Base-by-base conservation (phyloP, 768 basidiomycete genomes). In the Lentinula guzmanii region DNA sequence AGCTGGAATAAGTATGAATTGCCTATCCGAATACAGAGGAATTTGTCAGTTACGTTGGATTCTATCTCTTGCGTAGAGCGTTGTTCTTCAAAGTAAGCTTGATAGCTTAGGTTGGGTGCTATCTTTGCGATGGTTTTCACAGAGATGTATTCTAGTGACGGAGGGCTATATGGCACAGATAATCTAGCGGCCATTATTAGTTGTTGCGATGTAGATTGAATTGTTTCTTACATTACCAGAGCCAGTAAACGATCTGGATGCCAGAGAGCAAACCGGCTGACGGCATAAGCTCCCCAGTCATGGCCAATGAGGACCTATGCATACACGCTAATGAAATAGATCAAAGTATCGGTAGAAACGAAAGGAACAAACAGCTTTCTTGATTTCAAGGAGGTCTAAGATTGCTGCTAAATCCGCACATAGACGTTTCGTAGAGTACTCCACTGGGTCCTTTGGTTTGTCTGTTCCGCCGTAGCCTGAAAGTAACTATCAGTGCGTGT, bases 231-330 rank as follows among this genome's bases (percentile, higher is more conserved):
- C 91, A 86, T 74, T 0, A 80, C 77, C 18, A 92, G 74, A 0
- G 84, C 86, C 5, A 78, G 65, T 39, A 89, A 64, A 37, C 89
- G 78, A 13, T 84, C 73, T 0, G 91, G 89, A 68, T 90, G 72
- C 86, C 87, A 91, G 24, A 90, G 75, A 10, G 87, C 85, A 66
- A 93, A 86, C 21, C 90, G 77, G 46, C 79, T 80, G 1, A 79
- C 88, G 11, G 76, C 82, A 62, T 76, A 82, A 2, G 87, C 75
- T 5, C 91, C 91, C 91, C 91, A 93, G 66, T 93, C 91, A 66
- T 93, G 91, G 0, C 89, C 91, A 61, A 91, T 77, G 60, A 91
- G 72, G 10, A 90, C 77, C 87, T 79, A 60, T 0, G 11, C 13
- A 34, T n/a, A n/a, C 9, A 21, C 8, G 18, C n/a, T 6, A 7